Evolutionary conservation across 2,329 filamentous ascomycete species (phyloP).

Genomic region (Lanzia echinophila): DNA sequence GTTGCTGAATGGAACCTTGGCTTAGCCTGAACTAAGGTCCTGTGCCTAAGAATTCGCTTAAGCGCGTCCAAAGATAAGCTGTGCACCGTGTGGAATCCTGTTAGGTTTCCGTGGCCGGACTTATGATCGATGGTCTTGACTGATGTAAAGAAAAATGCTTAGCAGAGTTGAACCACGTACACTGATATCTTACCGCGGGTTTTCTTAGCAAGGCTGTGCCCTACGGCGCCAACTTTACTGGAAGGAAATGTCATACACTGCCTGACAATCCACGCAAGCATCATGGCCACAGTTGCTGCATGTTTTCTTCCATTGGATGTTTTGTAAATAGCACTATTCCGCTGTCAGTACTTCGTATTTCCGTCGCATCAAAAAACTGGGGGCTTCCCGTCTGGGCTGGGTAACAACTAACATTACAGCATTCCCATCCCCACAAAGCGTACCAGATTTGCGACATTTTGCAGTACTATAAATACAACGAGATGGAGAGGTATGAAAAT

Average conservation of each 20-base stretch:
- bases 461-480: neutral
- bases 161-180: neutral
- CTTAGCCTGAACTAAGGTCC: too few relatives aligned
- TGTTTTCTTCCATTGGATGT: conserved; percentile 1
- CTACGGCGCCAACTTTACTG: neutral
- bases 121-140: neutral
- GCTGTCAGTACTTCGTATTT: neutral
- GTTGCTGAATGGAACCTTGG: too few relatives aligned
- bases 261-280: conserved; percentile 3
- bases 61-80: too few relatives aligned
- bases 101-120: neutral
- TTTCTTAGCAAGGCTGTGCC: neutral
- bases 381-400: neutral
- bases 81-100: too few relatives aligned
- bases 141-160: neutral
- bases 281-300: conserved; percentile 7
- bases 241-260: conserved; percentile 2
- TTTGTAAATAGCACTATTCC: conserved; percentile 4
- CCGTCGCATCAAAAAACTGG: neutral
- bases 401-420: conserved; percentile 5
- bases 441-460: neutral
- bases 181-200: neutral
- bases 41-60: too few relatives aligned
- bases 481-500: neutral
- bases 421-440: conserved; percentile 9